Conservation (phyloP, 78 protist genomes). For the Dictyostelium brefeldianum region DNA sequence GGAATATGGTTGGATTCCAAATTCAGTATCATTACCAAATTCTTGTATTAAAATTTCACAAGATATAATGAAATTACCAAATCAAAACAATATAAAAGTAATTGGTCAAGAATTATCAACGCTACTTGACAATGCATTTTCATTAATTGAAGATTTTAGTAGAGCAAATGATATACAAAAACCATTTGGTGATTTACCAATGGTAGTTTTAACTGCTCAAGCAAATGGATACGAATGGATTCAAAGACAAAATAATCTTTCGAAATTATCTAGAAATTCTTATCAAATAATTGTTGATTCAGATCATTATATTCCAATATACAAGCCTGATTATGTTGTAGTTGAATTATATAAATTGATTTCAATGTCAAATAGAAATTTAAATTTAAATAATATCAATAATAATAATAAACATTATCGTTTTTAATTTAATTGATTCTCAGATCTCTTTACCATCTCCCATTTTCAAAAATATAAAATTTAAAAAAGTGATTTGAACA, state of each 20-base stretch:
- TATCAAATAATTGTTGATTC: neutral
- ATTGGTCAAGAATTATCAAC: slow-evolving; percentile 32
- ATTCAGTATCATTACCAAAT: neutral
- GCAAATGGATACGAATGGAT: slow-evolving; percentile 3
- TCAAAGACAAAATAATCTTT: neutral
- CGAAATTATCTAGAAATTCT: slow-evolving; percentile 1
- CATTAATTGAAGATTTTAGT: neutral
- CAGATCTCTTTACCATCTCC: too few species aligned
- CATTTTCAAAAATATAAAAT: too few species aligned
- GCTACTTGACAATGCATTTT: neutral
- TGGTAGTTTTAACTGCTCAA: neutral
- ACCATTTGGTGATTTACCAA: slow-evolving; percentile 29
- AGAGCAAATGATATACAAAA: neutral
- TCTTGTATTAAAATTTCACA: neutral
- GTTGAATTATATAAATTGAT: neutral
- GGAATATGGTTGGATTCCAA: neutral
- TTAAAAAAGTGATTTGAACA: too few species aligned
- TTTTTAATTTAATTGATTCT: too few species aligned
- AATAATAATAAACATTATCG: too few species aligned
- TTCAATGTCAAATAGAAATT: neutral
- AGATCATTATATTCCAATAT: slow-evolving; percentile 21
- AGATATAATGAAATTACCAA: neutral
- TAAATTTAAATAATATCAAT: too few species aligned
- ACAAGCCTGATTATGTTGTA: neutral
- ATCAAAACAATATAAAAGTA: neutral